Evolutionary conservation across 2,329 filamentous ascomycete genomes (phyloP).

Genomic region (Cytospora schulzeri): DNA sequence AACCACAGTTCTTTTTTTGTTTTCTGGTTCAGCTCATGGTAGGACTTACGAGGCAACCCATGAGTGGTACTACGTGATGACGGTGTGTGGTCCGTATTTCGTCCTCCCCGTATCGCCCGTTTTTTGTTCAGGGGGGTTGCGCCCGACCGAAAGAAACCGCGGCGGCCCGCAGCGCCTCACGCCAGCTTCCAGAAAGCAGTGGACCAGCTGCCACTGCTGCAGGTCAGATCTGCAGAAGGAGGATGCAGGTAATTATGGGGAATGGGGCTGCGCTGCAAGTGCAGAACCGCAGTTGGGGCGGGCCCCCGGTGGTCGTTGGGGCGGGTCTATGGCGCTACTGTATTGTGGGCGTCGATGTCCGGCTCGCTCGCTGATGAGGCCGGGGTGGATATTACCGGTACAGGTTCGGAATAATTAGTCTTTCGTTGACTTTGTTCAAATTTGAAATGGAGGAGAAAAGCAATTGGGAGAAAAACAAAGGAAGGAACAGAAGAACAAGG

Average conservation of each 20-base stretch:
- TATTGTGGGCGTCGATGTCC: constrained; percentile 2
- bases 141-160: constrained; percentile 7
- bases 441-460: background rate
- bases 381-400: constrained; percentile 2
- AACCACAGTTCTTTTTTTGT: background rate
- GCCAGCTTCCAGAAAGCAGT: background rate
- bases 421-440: background rate
- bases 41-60: constrained; percentile 29
- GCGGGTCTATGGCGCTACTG: constrained; percentile 8
- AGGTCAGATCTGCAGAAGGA: constrained; percentile 18
- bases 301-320: constrained; percentile 8
- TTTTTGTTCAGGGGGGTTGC: constrained; percentile 18
- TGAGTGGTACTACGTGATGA: constrained; percentile 17
- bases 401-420: background rate
- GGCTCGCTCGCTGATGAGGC: constrained; percentile 9
- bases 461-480: background rate
- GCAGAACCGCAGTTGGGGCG: constrained; percentile 7
- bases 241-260: constrained; percentile 21
- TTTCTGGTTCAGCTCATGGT: background rate
- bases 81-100: constrained; percentile 23
- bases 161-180: constrained; percentile 8
- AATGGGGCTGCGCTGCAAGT: constrained; percentile 4
- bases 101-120: background rate
- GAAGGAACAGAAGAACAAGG: background rate
- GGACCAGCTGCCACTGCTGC: constrained; percentile 9